phyloP scores from a whole-genome alignment of 192 early-diverging fungal genomes.

The Gryganskiella cystojenkinii region DNA sequence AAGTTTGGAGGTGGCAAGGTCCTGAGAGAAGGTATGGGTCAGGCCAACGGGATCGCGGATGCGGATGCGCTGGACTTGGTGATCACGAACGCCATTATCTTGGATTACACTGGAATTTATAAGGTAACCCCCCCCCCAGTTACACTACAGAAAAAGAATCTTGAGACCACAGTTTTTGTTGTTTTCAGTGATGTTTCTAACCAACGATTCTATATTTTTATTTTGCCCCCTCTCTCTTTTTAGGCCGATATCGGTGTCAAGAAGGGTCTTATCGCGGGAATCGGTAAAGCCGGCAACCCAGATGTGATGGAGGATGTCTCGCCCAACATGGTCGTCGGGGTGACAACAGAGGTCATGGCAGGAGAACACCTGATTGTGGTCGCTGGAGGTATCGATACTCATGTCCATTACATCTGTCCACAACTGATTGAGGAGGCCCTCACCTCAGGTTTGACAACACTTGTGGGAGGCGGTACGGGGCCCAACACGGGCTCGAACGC shows the following conservation, averaged over 20 bases:
- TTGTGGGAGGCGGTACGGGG: slow-evolving; percentile 93
- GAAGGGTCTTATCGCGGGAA: slow-evolving; percentile 85
- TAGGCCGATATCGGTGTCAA: slow-evolving; percentile 96
- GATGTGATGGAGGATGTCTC: slow-evolving; percentile 96
- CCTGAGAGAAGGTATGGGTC: slow-evolving; percentile 96
- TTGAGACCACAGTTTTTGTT: not conserved
- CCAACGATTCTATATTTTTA: not conserved
- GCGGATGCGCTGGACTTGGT: slow-evolving; percentile 89
- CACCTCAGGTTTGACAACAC: slow-evolving; percentile 82
- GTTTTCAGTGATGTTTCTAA: not conserved
- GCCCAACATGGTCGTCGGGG: slow-evolving; percentile 89
- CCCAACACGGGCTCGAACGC: slow-evolving; percentile 97
- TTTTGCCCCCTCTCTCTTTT: not conserved
- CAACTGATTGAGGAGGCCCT: slow-evolving; percentile 89
- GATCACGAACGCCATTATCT: slow-evolving; percentile 92
- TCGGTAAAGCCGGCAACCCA: slow-evolving; percentile 98
- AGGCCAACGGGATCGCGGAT: slow-evolving; percentile 71
- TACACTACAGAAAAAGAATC: not conserved
- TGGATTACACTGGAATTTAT: slow-evolving; percentile 95
- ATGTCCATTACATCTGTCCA: slow-evolving; percentile 97
- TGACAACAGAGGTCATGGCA: slow-evolving; percentile 90
- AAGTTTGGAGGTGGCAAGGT: slow-evolving; percentile 98
- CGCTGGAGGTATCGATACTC: slow-evolving; percentile 93
- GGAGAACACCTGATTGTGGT: slow-evolving; percentile 94
- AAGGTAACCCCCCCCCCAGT: slow-evolving; percentile 66